Conservation (phyloP, 2,329 filamentous ascomycete genomes). For the Pseudocercospora crystallina region DNA sequence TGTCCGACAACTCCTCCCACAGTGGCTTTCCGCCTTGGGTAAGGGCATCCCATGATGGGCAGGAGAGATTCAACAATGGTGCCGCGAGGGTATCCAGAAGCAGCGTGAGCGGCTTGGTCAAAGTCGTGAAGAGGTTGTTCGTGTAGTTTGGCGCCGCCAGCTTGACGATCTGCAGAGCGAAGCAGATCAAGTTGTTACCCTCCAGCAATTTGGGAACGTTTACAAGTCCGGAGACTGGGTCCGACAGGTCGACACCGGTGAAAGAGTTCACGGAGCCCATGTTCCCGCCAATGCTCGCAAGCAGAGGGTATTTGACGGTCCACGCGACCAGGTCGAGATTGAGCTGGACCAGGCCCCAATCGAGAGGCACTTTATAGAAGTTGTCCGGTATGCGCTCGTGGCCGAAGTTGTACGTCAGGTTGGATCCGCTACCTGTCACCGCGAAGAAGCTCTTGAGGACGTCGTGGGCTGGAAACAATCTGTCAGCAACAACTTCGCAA, state of each 20-base stretch:
- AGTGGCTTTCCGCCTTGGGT: constrained; percentile 11
- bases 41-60: constrained; percentile 14
- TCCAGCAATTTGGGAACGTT: constrained; percentile 32
- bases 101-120: constrained; percentile 12
- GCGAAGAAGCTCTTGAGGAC: constrained; percentile 25
- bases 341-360: no score
- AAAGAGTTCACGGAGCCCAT: constrained; percentile 29
- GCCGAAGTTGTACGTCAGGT: constrained; percentile 24
- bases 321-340: no score
- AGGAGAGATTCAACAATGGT: constrained; percentile 14
- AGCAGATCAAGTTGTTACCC: constrained; percentile 12
- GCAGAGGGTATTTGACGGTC: constrained; percentile 11
- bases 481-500: background rate
- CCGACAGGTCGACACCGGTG: constrained; percentile 24
- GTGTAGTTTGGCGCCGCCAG: constrained; percentile 35
- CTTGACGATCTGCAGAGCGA: constrained; percentile 28
- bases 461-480: background rate
- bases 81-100: constrained; percentile 7
- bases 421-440: constrained; percentile 6
- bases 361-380: constrained; percentile 23
- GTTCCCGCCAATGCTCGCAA: constrained; percentile 26
- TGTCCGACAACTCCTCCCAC: constrained; percentile 7
- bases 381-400: constrained; percentile 28
- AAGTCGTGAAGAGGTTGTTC: constrained; percentile 24
- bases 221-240: constrained; percentile 43